phyloP scores from a whole-genome alignment of 768 basidiomycete genomes.

The Tylopilus felleus region DNA sequence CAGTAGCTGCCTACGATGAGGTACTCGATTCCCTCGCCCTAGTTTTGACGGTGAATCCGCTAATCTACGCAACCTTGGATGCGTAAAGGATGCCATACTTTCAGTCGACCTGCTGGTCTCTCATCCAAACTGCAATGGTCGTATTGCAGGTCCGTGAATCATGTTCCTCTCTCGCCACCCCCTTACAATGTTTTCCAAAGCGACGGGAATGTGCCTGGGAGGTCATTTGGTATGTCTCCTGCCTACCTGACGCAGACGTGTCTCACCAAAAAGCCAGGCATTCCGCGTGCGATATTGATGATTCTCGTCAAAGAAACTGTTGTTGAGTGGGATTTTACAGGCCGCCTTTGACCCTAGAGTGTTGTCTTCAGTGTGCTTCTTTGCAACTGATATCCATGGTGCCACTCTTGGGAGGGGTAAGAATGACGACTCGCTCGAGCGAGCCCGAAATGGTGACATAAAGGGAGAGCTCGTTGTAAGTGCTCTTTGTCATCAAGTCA shows the following conservation, averaged over 20 bases:
- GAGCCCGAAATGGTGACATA: conserved; percentile 73
- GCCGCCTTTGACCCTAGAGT: conserved; percentile 87
- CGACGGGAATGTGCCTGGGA: conserved; percentile 89
- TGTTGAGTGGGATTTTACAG: conserved; percentile 36
- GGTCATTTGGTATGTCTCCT: conserved; percentile 68
- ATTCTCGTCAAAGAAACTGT: neutral
- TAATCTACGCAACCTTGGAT: conserved; percentile 1
- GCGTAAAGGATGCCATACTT: conserved; percentile 67
- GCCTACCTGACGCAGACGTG: neutral
- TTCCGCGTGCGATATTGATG: conserved; percentile 41
- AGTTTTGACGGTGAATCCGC: neutral
- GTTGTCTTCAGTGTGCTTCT: conserved; percentile 86
- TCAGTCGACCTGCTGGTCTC: conserved; percentile 71
- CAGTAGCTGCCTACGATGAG: conserved; percentile 84
- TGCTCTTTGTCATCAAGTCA: neutral
- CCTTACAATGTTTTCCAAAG: conserved; percentile 33
- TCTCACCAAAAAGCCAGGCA: conserved; percentile 34
- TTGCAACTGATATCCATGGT: conserved; percentile 90
- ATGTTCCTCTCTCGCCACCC: neutral
- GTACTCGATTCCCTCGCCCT: conserved; percentile 33
- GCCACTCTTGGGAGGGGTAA: conserved; percentile 84
- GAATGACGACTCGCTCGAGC: conserved; percentile 75
- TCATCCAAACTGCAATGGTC: conserved; percentile 83
- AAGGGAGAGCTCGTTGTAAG: conserved; percentile 85
- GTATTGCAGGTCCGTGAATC: conserved; percentile 66